Percentiles rank a stretch among this genome's conserved stretches.
Conservation (phyloP, 179 eudicot species). For the Spergularia azorica region DNA sequence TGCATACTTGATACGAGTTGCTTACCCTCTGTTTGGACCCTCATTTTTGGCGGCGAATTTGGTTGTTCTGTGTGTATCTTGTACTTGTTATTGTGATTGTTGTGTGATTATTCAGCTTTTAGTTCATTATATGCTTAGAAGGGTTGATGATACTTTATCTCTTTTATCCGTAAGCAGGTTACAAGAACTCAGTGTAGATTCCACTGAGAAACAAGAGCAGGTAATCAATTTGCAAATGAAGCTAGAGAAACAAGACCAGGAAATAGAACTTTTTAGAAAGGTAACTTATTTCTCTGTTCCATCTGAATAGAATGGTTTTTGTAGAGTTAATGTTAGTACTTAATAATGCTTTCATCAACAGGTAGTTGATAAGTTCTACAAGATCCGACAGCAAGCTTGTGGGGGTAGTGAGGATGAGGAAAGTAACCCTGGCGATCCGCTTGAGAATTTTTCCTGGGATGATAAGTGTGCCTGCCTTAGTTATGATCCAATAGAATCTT, state of each 20-base stretch:
- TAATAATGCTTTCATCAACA: slow-evolving; percentile 29
- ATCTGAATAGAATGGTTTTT: background rate
- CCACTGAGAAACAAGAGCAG: slow-evolving; percentile 51
- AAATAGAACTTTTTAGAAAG: slow-evolving; percentile 63
- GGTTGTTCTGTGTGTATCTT: no score
- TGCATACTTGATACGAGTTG: no score
- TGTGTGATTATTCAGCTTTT: slow-evolving; percentile 7
- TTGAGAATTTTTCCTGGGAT: slow-evolving; percentile 52
- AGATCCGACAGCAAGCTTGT: slow-evolving; percentile 54
- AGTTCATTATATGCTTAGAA: background rate
- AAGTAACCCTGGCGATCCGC: slow-evolving; percentile 46
- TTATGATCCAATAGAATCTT: slow-evolving; percentile 62
- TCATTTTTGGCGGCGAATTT: no score
- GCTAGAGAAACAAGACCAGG: slow-evolving; percentile 57
- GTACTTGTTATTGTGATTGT: background rate
- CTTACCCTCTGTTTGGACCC: no score
- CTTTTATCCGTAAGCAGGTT: slow-evolving; percentile 49
- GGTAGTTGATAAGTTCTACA: slow-evolving; percentile 76
- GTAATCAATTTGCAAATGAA: slow-evolving; percentile 44
- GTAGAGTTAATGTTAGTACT: background rate
- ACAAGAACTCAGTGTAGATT: slow-evolving; percentile 59
- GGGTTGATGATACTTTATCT: background rate
- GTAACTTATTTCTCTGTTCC: slow-evolving; percentile 31
- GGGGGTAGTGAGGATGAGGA: slow-evolving; percentile 37
- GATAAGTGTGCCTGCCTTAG: slow-evolving; percentile 66